Base-by-base conservation (phyloP, 2,329 filamentous ascomycete genomes). In the Alternaria infectoria region DNA sequence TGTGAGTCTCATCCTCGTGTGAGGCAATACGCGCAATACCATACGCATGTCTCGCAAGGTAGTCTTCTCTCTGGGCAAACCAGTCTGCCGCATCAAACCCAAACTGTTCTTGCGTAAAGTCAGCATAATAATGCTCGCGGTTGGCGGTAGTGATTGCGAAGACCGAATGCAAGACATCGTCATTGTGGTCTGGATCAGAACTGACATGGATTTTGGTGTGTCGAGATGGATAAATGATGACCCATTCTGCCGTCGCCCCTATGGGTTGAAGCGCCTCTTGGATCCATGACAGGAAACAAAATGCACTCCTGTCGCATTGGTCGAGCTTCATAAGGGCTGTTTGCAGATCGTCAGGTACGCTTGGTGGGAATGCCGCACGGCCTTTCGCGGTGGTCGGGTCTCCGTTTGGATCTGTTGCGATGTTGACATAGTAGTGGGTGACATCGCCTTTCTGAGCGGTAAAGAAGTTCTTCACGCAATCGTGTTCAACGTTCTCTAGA, bases 21-120 rank as follows among this genome's bases (percentile, higher is more conserved):
- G 32, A 36, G 4, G 32, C 15, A 36, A 36, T n/a, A 36, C 32
- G 32, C 32, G 32, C 32, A 10, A 36, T 36, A 2, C 32, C 32
- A 36, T 36, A 36, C 32, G 32, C 32, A 36, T 36, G 32, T 36
- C 32, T 36, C 15, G 32, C 32, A 36, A 36, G 32, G 32, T 36
- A 36, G 2, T 36, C 32, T n/a, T 36, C 32, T 15, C 10, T 50
- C 11, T 30, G 2, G 0, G 19, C 10, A 15, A 50, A 50, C 47
- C 47, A 50, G 4, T 15, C 26, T 8, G 47, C 9, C 25, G 26
- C 13, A 13, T 45, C 32, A 36, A 36, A 58, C 10, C 58, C 58
- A 11, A 61, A 55, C 13, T 64, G 57, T 25, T 61, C 49, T 6
- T 58, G 15, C 6, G 49, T 61, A 21, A 64, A 64, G 28, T 64